Conservation (phyloP, 345 rosid genomes). For the Acer yangbiense region DNA sequence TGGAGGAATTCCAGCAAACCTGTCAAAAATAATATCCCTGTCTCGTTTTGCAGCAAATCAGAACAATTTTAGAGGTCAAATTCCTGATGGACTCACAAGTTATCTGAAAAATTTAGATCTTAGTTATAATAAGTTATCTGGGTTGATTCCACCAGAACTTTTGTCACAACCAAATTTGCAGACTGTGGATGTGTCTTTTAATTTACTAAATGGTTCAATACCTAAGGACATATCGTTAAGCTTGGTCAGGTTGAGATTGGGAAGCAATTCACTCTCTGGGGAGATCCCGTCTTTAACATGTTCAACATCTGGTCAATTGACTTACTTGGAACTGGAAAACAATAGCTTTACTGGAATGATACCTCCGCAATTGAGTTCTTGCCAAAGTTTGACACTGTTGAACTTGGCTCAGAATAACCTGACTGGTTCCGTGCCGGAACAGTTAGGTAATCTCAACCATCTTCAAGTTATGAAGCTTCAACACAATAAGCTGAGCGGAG, state of each 20-base stretch:
- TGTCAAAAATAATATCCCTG: conserved; percentile 47
- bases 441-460: conserved; percentile 38
- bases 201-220: conserved; percentile 43
- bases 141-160: conserved; percentile 51
- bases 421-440: conserved; percentile 44
- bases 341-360: conserved; percentile 52
- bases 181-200: conserved; percentile 60
- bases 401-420: conserved; percentile 62
- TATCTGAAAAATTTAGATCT: conserved; percentile 52
- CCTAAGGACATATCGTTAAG: conserved; percentile 44
- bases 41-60: conserved; percentile 61
- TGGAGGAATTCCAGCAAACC: conserved; percentile 48
- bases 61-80: conserved; percentile 45
- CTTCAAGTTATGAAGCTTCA: conserved; percentile 69
- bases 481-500: conserved; percentile 52
- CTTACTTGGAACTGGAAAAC: conserved; percentile 70
- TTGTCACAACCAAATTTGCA: conserved; percentile 35
- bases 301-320: conserved; percentile 33
- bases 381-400: conserved; percentile 47
- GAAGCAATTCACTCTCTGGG: conserved; percentile 54
- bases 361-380: conserved; percentile 47
- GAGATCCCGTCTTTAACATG: conserved; percentile 34
- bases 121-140: conserved; percentile 53
- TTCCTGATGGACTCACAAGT: conserved; percentile 55
- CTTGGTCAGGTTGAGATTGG: conserved; percentile 69